Conservation (phyloP, 345 rosid species). For the Theobroma cacao region DNA sequence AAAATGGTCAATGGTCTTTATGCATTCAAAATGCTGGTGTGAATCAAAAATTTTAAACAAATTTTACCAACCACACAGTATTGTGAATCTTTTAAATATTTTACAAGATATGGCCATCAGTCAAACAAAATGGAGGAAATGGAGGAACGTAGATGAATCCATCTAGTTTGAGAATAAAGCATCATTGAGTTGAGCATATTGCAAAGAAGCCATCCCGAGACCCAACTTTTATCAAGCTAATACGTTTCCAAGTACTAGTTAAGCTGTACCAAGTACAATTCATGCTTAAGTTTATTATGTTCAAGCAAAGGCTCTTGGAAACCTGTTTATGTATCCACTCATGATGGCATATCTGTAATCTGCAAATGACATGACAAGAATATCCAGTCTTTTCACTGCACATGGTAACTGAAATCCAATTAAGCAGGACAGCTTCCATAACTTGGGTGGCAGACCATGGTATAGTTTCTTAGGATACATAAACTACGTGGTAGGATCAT, state of each 20-base stretch:
- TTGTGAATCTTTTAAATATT: conserved; percentile 3
- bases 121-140: conserved; percentile 10
- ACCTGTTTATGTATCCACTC: neutral
- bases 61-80: neutral
- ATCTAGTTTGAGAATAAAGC: neutral
- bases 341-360: neutral
- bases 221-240: neutral
- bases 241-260: neutral
- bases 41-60: neutral
- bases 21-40: neutral
- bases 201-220: neutral
- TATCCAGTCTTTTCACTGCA: neutral
- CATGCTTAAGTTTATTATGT: too few relatives aligned
- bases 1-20: neutral
- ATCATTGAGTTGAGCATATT: neutral
- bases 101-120: neutral
- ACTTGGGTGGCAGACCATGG: neutral
- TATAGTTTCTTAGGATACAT: neutral
- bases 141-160: neutral
- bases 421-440: neutral
- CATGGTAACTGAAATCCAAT: neutral
- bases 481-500: neutral
- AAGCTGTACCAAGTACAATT: too few relatives aligned
- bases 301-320: neutral
- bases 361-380: neutral